These are phyloP conservation scores for Talaromyces liani DNA, from an alignment of 495 filamentous ascomycete species.

Conservation along the genomic window DNA sequence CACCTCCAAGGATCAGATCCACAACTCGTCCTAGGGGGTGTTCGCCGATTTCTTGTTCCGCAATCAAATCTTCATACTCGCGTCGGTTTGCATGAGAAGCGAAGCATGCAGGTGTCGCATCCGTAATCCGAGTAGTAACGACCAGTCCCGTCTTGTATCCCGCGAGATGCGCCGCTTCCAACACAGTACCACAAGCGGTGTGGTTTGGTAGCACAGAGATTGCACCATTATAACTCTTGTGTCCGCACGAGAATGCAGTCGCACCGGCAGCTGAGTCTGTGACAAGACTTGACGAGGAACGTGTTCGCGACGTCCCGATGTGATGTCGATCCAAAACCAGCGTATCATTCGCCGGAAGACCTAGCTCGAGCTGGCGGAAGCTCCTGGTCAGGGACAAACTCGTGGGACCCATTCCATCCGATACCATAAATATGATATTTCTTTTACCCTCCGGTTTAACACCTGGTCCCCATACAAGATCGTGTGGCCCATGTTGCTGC, in stretches of 20 bases:
- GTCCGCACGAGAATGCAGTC: slow-evolving; percentile 87
- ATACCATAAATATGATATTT: slow-evolving; percentile 98
- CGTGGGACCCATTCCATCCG: slow-evolving; percentile 94
- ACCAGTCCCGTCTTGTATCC: slow-evolving; percentile 92
- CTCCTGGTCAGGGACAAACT: slow-evolving; percentile 77
- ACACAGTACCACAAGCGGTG: slow-evolving; percentile 83
- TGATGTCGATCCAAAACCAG: slow-evolving; percentile 77
- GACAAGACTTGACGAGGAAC: slow-evolving; percentile 72
- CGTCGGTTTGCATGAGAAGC: slow-evolving; percentile 79
- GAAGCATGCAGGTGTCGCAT: slow-evolving; percentile 96
- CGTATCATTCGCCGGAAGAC: slow-evolving; percentile 59
- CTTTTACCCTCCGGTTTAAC: slow-evolving; percentile 64
- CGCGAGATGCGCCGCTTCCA: slow-evolving; percentile 86
- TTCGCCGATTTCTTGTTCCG: slow-evolving; percentile 83
- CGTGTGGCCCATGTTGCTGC: slow-evolving; percentile 15
- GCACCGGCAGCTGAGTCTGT: slow-evolving; percentile 95
- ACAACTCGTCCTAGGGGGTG: slow-evolving; percentile 78
- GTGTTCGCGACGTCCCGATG: slow-evolving; percentile 81
- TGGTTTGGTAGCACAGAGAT: slow-evolving; percentile 83
- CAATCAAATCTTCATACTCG: slow-evolving; percentile 79
- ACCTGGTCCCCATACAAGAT: slow-evolving; percentile 27
- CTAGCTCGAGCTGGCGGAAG: slow-evolving; percentile 66
- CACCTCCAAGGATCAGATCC: slow-evolving; percentile 88
- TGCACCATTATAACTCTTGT: slow-evolving; percentile 93
- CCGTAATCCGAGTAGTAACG: slow-evolving; percentile 90